Evolutionary conservation across 2,329 filamentous ascomycete genomes (phyloP).

Genomic region (Cladorrhinum sp.): DNA sequence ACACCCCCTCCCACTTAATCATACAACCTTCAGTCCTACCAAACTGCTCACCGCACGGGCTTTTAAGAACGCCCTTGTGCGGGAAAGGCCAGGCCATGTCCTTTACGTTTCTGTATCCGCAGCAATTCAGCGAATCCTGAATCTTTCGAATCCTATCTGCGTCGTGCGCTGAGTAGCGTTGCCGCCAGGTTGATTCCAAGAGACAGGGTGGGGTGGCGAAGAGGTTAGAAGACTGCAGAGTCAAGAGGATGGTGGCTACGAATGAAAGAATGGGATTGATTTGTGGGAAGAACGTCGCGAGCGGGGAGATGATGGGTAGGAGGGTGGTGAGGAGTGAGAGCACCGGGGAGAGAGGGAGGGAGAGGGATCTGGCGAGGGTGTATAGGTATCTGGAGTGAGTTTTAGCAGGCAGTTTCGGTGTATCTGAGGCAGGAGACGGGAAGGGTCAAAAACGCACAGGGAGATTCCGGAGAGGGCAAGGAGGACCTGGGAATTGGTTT

Average conservation of each 20-base stretch:
- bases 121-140: constrained; percentile 65
- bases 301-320: constrained; percentile 35
- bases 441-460: constrained; percentile 35
- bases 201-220: constrained; percentile 47
- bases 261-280: constrained; percentile 36
- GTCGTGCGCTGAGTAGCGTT: constrained; percentile 52
- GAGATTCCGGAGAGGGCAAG: constrained; percentile 26
- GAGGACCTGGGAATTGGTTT: constrained; percentile 18
- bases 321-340: constrained; percentile 39
- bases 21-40: constrained; percentile 12
- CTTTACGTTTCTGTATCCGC: constrained; percentile 55
- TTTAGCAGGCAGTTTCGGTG: neutral
- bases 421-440: constrained; percentile 16
- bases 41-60: constrained; percentile 12
- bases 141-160: constrained; percentile 51
- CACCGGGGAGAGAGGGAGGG: constrained; percentile 38
- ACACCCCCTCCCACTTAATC: constrained; percentile 11
- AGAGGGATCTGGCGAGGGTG: constrained; percentile 38
- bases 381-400: neutral
- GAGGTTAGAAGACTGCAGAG: constrained; percentile 41
- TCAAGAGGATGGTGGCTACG: constrained; percentile 33
- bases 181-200: constrained; percentile 55
- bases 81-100: constrained; percentile 66
- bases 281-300: constrained; percentile 35
- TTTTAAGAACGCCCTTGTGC: neutral